Percentiles rank a stretch among this genome's conserved stretches.
Conservation (phyloP, 169 alveolate species). For the Hepatocystis sp. region DNA sequence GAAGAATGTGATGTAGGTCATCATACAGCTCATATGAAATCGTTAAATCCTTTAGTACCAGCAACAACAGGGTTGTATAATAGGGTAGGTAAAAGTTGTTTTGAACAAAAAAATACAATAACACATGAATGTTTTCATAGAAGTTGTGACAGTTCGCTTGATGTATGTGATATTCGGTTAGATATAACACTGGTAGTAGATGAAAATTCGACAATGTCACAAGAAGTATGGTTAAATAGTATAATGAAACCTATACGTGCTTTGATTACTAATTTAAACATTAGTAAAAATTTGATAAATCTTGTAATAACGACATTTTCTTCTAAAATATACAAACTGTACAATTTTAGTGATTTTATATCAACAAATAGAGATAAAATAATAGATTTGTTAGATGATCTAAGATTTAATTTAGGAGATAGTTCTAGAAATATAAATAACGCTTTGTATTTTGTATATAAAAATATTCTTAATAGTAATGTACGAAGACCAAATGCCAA, state of each 20-base stretch:
- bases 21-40: slow-evolving; percentile 8
- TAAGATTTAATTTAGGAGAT: slow-evolving; percentile 50
- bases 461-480: slow-evolving; percentile 13
- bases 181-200: slow-evolving; percentile 37
- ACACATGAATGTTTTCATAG: slow-evolving; percentile 37
- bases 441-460: slow-evolving; percentile 15
- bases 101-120: slow-evolving; percentile 20
- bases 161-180: slow-evolving; percentile 22
- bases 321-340: slow-evolving; percentile 6
- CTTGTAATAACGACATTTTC: slow-evolving; percentile 37
- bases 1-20: slow-evolving; percentile 40
- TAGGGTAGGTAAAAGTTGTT: slow-evolving; percentile 62
- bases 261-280: slow-evolving; percentile 24
- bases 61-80: slow-evolving; percentile 26
- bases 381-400: slow-evolving; percentile 11
- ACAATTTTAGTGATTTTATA: slow-evolving; percentile 15
- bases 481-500: slow-evolving; percentile 36
- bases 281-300: slow-evolving; percentile 26
- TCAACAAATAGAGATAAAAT: slow-evolving; percentile 20
- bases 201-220: slow-evolving; percentile 29
- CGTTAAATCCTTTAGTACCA: background rate
- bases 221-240: slow-evolving; percentile 18
- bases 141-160: slow-evolving; percentile 64
- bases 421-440: slow-evolving; percentile 10
- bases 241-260: slow-evolving; percentile 21